Conservation (phyloP, 345 rosid species). For the Corchorus capsularis region DNA sequence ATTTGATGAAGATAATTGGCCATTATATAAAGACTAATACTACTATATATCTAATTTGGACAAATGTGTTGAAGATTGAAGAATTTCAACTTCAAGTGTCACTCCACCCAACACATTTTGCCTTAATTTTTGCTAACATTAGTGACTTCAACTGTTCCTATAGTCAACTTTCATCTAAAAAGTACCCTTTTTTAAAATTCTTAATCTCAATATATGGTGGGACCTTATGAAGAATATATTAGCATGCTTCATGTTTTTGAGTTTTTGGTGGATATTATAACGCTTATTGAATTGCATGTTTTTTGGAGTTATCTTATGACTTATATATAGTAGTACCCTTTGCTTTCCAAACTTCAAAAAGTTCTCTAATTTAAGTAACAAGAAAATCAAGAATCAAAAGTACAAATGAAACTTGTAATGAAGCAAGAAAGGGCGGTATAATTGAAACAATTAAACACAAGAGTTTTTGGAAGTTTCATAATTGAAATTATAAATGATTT, state of each 20-base stretch:
- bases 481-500: neutral
- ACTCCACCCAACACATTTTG: conserved; percentile 11
- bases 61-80: neutral
- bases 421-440: neutral
- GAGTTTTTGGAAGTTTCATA: neutral
- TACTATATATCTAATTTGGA: neutral
- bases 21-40: neutral
- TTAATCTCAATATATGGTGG: neutral
- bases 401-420: neutral
- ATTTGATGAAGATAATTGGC: conserved; percentile 18
- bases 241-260: neutral
- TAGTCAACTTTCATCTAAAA: neutral
- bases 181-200: neutral
- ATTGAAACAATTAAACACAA: neutral
- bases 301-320: neutral
- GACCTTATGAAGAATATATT: neutral
- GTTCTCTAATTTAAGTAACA: neutral
- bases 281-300: neutral
- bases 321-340: too few relatives aligned
- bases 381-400: neutral
- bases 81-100: conserved; percentile 17
- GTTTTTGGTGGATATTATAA: neutral
- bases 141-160: conserved; percentile 10
- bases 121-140: neutral
- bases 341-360: neutral